phyloP scores from a whole-genome alignment of 345 rosid species.

The Linum tenue region DNA sequence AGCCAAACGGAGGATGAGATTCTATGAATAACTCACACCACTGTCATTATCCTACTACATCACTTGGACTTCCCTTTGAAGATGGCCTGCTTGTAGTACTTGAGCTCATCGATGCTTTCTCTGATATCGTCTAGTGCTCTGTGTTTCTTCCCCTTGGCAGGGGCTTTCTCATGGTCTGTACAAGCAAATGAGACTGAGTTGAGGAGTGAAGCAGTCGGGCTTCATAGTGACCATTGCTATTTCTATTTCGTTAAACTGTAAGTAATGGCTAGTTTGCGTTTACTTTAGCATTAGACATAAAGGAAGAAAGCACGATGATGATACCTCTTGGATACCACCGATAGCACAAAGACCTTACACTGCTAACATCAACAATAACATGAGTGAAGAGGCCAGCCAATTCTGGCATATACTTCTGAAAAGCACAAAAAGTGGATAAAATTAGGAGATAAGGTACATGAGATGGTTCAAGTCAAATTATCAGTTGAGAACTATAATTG shows the following conservation, averaged over 20 bases:
- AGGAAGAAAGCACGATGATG: background rate
- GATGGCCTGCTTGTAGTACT: slow-evolving; percentile 60
- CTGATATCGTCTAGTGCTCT: slow-evolving; percentile 85
- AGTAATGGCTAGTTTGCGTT: background rate
- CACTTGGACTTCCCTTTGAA: slow-evolving; percentile 45
- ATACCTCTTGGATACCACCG: slow-evolving; percentile 81
- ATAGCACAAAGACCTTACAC: slow-evolving; percentile 58
- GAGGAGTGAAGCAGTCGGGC: background rate
- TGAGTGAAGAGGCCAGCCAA: slow-evolving; percentile 71
- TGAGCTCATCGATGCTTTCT: slow-evolving; percentile 75
- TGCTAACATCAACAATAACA: slow-evolving; percentile 79
- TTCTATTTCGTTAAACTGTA: background rate
- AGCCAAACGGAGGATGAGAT: background rate
- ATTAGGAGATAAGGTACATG: background rate
- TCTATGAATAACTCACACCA: no score
- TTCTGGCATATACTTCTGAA: slow-evolving; percentile 87
- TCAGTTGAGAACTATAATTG: no score
- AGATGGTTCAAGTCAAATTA: background rate
- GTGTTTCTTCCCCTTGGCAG: slow-evolving; percentile 60
- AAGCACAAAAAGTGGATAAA: background rate
- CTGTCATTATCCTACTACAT: slow-evolving; percentile 5
- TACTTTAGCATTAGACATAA: background rate
- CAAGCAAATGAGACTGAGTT: slow-evolving; percentile 11
- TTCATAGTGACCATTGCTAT: background rate
- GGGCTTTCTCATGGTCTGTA: slow-evolving; percentile 53